These are phyloP conservation scores for Trichoderma hamatum DNA, from an alignment of 2,329 filamentous ascomycete species.

Conservation along the genomic window DNA sequence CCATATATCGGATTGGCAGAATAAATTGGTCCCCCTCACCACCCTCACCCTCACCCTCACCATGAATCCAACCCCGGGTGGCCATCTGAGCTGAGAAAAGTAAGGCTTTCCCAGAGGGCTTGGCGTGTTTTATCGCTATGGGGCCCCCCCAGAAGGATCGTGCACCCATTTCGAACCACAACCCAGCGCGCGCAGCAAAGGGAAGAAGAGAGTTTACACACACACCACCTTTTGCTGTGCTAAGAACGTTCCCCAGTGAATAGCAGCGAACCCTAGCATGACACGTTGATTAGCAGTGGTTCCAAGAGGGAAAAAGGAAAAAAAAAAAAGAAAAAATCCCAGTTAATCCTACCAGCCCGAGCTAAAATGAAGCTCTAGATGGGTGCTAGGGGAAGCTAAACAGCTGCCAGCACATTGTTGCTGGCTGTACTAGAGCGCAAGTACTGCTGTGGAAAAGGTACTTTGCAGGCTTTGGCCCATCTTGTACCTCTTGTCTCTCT, in stretches of 20 bases:
- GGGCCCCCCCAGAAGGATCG: neutral
- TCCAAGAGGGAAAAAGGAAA: neutral
- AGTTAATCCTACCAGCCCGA: neutral
- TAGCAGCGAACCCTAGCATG: neutral
- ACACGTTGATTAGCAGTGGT: neutral
- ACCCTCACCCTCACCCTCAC: neutral
- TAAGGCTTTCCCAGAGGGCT: slow-evolving; percentile 12
- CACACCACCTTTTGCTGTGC: neutral
- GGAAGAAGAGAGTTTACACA: neutral
- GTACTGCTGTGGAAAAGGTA: slow-evolving; percentile 14
- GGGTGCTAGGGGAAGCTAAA: neutral
- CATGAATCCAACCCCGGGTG: neutral
- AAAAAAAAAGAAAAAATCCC: no score
- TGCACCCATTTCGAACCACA: neutral
- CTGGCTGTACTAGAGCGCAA: neutral
- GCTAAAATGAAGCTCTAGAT: neutral
- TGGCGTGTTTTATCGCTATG: slow-evolving; percentile 22
- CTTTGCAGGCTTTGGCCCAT: neutral
- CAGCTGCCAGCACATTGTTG: neutral
- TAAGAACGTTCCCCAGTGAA: neutral
- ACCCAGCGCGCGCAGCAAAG: neutral
- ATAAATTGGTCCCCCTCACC: neutral
- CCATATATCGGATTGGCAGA: neutral
- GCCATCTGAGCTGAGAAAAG: slow-evolving; percentile 16
- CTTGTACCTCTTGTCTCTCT: neutral